Base-by-base conservation (phyloP, 2,329 filamentous ascomycete species). In the Fusarium sp. region DNA sequence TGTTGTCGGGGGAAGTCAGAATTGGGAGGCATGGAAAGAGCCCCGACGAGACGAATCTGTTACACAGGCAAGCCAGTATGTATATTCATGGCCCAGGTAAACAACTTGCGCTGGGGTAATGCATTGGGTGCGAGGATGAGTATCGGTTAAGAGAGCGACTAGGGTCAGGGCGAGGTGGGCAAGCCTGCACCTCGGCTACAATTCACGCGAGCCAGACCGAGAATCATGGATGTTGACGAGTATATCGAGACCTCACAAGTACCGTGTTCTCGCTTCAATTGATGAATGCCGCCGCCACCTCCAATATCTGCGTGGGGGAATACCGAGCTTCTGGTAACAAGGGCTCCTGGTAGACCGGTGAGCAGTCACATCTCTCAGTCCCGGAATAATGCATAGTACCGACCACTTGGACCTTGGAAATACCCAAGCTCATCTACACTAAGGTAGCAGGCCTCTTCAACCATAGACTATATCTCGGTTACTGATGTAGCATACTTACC, bases 311-410 rank as follows among this genome's bases (percentile, higher is more conserved):
- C 46, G 61, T 65, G 61, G 61, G 61, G 61, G 57, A 59, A 46
- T 62, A 62, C 61, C 61, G 31, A 49, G 19, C 38, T 51, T 58
- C 35, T 59, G 57, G 61, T 45, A 65, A 55, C 61, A 65, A 65
- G 61, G 61, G 61, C 52, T 59, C 45, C 49, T 65, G 33, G 45
- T 31, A 62, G 62, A 66, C 63, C 62, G 63, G 62, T 66, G 62
- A 65, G 62, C 54, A 60, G 63, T 66, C 62, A 57, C 54, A 63
- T 63, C 32, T 63, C 41, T 45, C 36, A 57, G 46, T 54, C 44
- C 54, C 27, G 44, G 48, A 25, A 41, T 65, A 33, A 33, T 33
- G 31, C 31, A 31, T 13, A 33, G 13, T 33, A 60, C 63, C 62
- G 48, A 49, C 58, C 44, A 53, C 49, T 63, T 65, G 54, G 63